Evolutionary conservation across 371 early-diverging fungal genomes (phyloP).

Genomic region (Amoeboaphelidium protococcarum): DNA sequence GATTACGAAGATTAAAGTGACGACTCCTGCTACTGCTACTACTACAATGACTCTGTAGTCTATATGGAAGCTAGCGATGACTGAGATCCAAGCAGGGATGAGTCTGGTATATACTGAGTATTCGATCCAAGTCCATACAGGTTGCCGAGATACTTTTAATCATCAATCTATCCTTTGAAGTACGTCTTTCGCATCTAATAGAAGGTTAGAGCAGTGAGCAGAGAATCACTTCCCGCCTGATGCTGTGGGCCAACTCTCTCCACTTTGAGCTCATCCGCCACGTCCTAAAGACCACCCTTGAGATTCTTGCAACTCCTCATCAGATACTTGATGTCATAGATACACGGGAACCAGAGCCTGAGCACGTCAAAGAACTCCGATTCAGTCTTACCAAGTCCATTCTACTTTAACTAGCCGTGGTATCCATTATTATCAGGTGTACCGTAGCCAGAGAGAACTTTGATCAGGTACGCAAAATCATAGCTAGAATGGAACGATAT

Average conservation of each 20-base stretch:
- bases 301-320: conserved; percentile 86
- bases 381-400: too few relatives aligned
- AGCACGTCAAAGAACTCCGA: conserved; percentile 83
- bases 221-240: conserved; percentile 97
- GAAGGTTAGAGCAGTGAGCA: conserved; percentile 83
- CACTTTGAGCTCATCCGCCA: conserved; percentile 88
- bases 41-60: too few relatives aligned
- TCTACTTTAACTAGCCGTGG: too few relatives aligned
- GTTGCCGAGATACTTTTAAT: conserved; percentile 50
- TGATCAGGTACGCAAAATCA: conserved; percentile 97
- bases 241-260: conserved; percentile 91
- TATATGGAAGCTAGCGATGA: too few relatives aligned
- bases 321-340: conserved; percentile 97
- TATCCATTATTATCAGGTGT: conserved; percentile 89
- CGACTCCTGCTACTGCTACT: too few relatives aligned
- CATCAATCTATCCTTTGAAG: conserved; percentile 83
- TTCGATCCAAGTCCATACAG: conserved; percentile 11
- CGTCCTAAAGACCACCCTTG: conserved; percentile 96
- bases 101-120: too few relatives aligned
- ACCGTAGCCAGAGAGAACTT: conserved; percentile 68
- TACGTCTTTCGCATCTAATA: conserved; percentile 85
- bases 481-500: conserved; percentile 97
- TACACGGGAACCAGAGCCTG: conserved; percentile 77
- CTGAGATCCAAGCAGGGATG: too few relatives aligned
- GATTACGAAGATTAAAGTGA: too few relatives aligned